Conservation (phyloP, 768 basidiomycete genomes). For the Omphalotus guepiniiformis region DNA sequence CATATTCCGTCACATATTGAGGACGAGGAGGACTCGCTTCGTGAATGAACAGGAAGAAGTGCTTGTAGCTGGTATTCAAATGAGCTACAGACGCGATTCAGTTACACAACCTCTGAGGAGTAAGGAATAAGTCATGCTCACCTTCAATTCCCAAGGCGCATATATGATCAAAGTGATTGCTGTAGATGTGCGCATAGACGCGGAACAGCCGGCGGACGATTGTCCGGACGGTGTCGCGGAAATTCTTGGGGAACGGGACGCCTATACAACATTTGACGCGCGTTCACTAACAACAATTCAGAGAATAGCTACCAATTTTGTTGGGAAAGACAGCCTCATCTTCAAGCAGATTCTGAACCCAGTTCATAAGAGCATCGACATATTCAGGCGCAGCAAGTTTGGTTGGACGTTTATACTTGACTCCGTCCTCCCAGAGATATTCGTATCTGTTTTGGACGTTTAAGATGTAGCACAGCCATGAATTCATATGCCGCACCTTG, state of each 20-base stretch:
- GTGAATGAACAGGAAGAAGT: constrained; percentile 95
- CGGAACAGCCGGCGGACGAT: constrained; percentile 92
- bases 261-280: constrained; percentile 40
- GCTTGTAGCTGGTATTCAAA: constrained; percentile 96
- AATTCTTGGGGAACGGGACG: constrained; percentile 85
- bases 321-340: constrained; percentile 92
- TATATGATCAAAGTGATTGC: constrained; percentile 98
- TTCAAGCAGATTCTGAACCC: constrained; percentile 91
- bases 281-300: not conserved
- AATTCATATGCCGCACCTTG: constrained; percentile 53
- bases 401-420: constrained; percentile 83
- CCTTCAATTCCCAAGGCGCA: constrained; percentile 98
- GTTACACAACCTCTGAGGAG: constrained; percentile 5
- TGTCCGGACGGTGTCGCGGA: constrained; percentile 86
- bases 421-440: constrained; percentile 92
- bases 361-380: constrained; percentile 98
- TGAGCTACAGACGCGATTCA: constrained; percentile 61
- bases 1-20: constrained; percentile 1
- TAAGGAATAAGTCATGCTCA: constrained; percentile 27
- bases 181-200: constrained; percentile 98
- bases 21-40: constrained; percentile 54
- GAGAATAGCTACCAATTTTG: constrained; percentile 68
- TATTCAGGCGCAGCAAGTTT: constrained; percentile 95
- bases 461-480: not conserved
- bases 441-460: constrained; percentile 61